Evolutionary conservation across 164 flowering plant genomes (phyloP).

Genomic region (Vitis riparia): DNA sequence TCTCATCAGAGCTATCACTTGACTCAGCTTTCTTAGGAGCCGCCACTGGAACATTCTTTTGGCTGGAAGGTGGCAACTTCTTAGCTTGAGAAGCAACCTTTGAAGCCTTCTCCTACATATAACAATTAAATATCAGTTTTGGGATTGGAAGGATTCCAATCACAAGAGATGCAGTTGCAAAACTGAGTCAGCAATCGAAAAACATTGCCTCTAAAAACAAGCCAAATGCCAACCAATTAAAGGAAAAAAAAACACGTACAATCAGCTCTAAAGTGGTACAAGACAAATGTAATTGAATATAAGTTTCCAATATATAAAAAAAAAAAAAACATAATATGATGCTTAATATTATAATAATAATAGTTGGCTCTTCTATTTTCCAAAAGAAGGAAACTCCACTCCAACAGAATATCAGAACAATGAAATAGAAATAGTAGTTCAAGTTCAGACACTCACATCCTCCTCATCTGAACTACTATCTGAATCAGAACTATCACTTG

Average conservation of each 20-base stretch:
- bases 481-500: constrained; percentile 22
- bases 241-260: neutral
- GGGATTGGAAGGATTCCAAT: neutral
- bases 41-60: constrained; percentile 13
- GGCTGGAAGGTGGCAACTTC: constrained; percentile 11
- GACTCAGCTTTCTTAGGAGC: constrained; percentile 28
- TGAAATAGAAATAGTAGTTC: neutral
- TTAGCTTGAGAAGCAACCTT: constrained; percentile 12
- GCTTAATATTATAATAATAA: too few relatives aligned
- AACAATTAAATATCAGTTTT: neutral
- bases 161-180: too few relatives aligned
- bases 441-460: neutral
- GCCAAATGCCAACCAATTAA: neutral
- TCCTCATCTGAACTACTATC: constrained; percentile 39
- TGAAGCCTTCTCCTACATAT: neutral
- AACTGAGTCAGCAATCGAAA: too few relatives aligned
- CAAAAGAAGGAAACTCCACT: too few relatives aligned
- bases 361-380: too few relatives aligned
- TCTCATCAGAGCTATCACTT: constrained; percentile 32
- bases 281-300: neutral
- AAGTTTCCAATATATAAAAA: too few relatives aligned
- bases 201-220: neutral
- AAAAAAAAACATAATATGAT: too few relatives aligned
- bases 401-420: neutral
- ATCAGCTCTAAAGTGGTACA: neutral